phyloP scores from a whole-genome alignment of 1,284 basidiomycete species.

The Fomitopsis schrenkii region DNA sequence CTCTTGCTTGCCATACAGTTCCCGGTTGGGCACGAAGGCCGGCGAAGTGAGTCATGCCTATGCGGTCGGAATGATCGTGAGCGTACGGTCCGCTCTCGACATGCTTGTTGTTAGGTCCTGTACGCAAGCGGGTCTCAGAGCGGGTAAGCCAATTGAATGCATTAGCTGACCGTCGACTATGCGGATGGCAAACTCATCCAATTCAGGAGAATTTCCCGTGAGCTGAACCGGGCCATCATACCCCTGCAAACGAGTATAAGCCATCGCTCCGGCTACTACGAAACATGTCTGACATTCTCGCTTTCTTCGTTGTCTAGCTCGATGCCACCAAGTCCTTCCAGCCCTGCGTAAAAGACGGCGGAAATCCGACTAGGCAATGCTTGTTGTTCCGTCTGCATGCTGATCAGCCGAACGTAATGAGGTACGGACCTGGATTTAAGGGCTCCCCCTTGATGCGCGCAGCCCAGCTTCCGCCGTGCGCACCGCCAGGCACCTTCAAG shows the following conservation, averaged over 20 bases:
- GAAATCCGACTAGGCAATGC: slow-evolving; percentile 62
- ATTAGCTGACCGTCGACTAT: slow-evolving; percentile 68
- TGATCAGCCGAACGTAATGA: background rate
- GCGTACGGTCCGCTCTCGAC: slow-evolving; percentile 53
- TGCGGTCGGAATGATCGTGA: slow-evolving; percentile 54
- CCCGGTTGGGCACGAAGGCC: slow-evolving; percentile 64
- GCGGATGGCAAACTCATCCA: slow-evolving; percentile 80
- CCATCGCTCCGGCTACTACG: background rate
- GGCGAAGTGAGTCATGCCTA: slow-evolving; percentile 71
- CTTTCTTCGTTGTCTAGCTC: slow-evolving; percentile 75
- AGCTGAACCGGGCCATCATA: slow-evolving; percentile 66
- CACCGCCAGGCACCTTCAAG: slow-evolving; percentile 76
- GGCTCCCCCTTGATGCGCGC: slow-evolving; percentile 84
- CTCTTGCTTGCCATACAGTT: slow-evolving; percentile 82
- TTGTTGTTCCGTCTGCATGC: slow-evolving; percentile 18
- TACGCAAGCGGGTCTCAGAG: background rate
- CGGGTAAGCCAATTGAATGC: background rate
- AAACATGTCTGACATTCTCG: slow-evolving; percentile 54
- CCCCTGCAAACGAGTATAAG: slow-evolving; percentile 46
- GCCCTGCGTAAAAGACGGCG: slow-evolving; percentile 80
- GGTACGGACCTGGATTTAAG: slow-evolving; percentile 55
- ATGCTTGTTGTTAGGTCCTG: slow-evolving; percentile 56
- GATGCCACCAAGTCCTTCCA: slow-evolving; percentile 82
- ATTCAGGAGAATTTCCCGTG: slow-evolving; percentile 66
- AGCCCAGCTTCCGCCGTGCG: slow-evolving; percentile 87